These are phyloP conservation scores for Elaeis oleifera DNA, from an alignment of 202 grass and related monocot species.

Conservation along the genomic window DNA sequence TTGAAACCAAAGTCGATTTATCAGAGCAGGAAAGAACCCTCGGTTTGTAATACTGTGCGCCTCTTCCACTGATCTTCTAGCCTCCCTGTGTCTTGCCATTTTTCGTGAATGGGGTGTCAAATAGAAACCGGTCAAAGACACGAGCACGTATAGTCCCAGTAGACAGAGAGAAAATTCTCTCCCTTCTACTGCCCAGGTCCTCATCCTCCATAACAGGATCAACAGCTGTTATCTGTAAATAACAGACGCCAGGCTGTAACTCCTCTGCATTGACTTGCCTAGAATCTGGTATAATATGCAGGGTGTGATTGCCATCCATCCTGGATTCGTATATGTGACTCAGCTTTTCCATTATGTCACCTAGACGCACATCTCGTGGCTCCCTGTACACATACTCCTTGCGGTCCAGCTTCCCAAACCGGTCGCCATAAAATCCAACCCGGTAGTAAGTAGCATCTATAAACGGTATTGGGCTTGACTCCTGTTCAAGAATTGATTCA, in stretches of 20 bases:
- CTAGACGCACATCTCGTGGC: conserved; percentile 80
- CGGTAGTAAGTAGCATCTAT: conserved; percentile 97
- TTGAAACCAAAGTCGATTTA: conserved; percentile 83
- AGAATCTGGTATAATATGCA: conserved; percentile 97
- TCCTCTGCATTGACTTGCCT: conserved; percentile 94
- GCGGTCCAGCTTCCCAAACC: conserved; percentile 78
- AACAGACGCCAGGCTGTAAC: conserved; percentile 80
- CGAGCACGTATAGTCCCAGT: conserved; percentile 75
- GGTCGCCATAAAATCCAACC: conserved; percentile 90
- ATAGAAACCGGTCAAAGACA: conserved; percentile 89
- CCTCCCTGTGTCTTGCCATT: conserved; percentile 94
- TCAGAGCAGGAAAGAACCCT: conserved; percentile 87
- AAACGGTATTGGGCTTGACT: conserved; percentile 92
- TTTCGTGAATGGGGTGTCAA: conserved; percentile 95
- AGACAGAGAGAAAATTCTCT: conserved; percentile 87
- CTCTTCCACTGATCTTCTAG: conserved; percentile 98
- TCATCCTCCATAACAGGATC: conserved; percentile 99
- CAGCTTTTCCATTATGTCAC: conserved; percentile 99
- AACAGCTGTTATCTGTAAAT: conserved; percentile 96
- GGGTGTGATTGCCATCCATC: conserved; percentile 79
- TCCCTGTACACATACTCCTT: conserved; percentile 91
- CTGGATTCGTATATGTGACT: conserved; percentile 85
- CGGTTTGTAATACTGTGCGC: conserved; percentile 77
- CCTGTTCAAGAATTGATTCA: conserved; percentile 94
- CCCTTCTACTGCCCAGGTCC: conserved; percentile 85